Base-by-base conservation (phyloP, 352 stramenopile genomes). In the Globisporangium canariense region DNA sequence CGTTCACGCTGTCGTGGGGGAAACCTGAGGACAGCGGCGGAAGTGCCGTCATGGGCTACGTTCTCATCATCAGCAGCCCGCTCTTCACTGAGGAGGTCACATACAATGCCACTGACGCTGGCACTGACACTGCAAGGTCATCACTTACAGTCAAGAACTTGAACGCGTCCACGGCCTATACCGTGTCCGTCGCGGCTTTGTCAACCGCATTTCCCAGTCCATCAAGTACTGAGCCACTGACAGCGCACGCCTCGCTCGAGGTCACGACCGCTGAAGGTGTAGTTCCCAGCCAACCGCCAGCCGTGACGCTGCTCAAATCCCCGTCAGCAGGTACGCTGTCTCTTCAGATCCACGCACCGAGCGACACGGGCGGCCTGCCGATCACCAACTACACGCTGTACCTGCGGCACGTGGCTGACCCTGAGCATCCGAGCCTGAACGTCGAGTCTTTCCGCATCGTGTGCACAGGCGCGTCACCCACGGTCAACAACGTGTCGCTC, bases 331-430 rank as follows among this genome's bases (percentile, higher is more conserved):
- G 81, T 6, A 65, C 76, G 14, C 52, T 90, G 8, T 64, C 60
- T 25, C 62, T 90, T 36, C 59, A 62, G n/a, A 66, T 89, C 32
- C 49, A 18, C 8, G 43, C 56, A 7, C 71, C 78, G 0, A 10
- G 13, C 6, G 67, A 87, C 32, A 74, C 71, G 0, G 81, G 79
- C 13, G 78, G 79, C 1, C 69, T 75, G 13, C 49, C 63, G 0
- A 66, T 85, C 45, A 64, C 58, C 2, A 46, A 71, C n/a, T 81
- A 66, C 34, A 43, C 62, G 0, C 52, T 90, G 25, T 86, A 81
- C 49, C 30, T 87, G 1, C 66, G 77, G 7, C 60, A 63, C 30
- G 1, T 56, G 8, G 28, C 16, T 8, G 5, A 36, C 0, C 13
- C 20, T 25, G 25, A 25, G 16, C 38, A 38, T 11, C 13, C 18